Conservation (phyloP, 768 basidiomycete species). For the Tylopilus cervinicoccineus region DNA sequence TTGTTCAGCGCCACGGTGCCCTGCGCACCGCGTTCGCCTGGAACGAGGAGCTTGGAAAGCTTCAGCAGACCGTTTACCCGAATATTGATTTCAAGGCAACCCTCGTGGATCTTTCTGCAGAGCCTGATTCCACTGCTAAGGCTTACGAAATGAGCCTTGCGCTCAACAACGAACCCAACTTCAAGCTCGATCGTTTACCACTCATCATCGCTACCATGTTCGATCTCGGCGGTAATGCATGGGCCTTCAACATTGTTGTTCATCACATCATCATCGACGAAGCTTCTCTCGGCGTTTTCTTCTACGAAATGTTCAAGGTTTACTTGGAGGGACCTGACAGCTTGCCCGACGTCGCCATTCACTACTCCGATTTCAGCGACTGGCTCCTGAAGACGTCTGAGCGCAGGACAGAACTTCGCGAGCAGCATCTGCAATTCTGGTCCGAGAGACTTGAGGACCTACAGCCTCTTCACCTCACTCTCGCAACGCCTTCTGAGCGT, state of each 20-base stretch:
- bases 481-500: constrained; percentile 24
- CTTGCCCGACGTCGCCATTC: constrained; percentile 21
- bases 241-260: constrained; percentile 29
- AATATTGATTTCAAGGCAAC: constrained; percentile 21
- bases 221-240: constrained; percentile 14
- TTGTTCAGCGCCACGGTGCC: constrained; percentile 28
- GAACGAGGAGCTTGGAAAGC: constrained; percentile 29
- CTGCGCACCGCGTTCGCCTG: constrained; percentile 28
- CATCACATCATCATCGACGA: constrained; percentile 32
- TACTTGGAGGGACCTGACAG: constrained; percentile 26
- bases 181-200: constrained; percentile 25
- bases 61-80: constrained; percentile 29
- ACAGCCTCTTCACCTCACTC: constrained; percentile 20
- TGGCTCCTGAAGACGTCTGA: constrained; percentile 28
- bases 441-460: constrained; percentile 13
- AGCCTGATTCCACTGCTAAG: constrained; percentile 21
- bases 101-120: constrained; percentile 27
- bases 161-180: constrained; percentile 21
- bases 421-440: constrained; percentile 26
- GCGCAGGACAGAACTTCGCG: constrained; percentile 24
- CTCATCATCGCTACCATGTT: constrained; percentile 27
- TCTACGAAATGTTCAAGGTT: constrained; percentile 27
- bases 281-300: constrained; percentile 28
- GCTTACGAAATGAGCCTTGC: constrained; percentile 30
- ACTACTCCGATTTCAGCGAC: constrained; percentile 21